Percentiles rank a stretch among this genome's conserved stretches.
Evolutionary conservation across 2,329 filamentous ascomycete species (phyloP).

Genomic region (Cryphonectria carpinicola): DNA sequence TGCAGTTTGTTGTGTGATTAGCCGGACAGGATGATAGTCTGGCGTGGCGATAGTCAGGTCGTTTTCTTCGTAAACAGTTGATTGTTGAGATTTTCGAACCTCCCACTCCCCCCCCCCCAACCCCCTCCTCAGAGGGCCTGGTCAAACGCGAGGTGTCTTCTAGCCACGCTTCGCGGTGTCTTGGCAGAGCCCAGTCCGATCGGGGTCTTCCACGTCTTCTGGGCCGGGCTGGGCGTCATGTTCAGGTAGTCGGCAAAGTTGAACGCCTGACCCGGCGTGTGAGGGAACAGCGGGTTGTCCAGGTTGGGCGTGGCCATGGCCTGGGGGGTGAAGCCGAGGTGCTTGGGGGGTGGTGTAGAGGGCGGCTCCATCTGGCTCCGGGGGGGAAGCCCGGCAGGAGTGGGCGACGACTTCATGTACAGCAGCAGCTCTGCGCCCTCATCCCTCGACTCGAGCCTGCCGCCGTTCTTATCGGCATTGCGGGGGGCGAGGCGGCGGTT

Average conservation of each 20-base stretch:
- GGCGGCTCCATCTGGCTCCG: conserved; percentile 67
- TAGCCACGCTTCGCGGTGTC: conserved; percentile 68
- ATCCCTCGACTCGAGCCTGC: conserved; percentile 58
- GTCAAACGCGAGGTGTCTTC: conserved; percentile 82
- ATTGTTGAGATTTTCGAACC: not conserved
- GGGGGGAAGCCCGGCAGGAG: conserved; percentile 68
- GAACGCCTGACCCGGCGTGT: conserved; percentile 81
- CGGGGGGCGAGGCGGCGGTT: conserved; percentile 53
- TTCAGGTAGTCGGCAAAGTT: conserved; percentile 98
- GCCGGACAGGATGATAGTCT: not conserved
- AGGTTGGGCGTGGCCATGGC: conserved; percentile 88
- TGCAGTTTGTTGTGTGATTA: not conserved
- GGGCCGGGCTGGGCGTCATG: conserved; percentile 92
- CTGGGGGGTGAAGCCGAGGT: conserved; percentile 73
- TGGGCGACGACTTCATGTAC: conserved; percentile 90
- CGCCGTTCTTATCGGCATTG: conserved; percentile 49
- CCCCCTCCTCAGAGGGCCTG: conserved; percentile 49
- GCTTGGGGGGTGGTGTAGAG: conserved; percentile 76
- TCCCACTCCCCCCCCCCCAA: too few species aligned
- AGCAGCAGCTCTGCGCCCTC: conserved; percentile 81
- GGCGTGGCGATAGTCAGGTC: conserved; percentile 3
- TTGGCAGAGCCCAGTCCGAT: conserved; percentile 54
- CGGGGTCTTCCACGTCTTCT: conserved; percentile 86
- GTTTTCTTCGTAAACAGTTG: conserved; percentile 11
- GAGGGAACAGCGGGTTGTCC: conserved; percentile 65